phyloP scores from a whole-genome alignment of 2,329 filamentous ascomycete genomes.

The Trichoderma koningiopsis region DNA sequence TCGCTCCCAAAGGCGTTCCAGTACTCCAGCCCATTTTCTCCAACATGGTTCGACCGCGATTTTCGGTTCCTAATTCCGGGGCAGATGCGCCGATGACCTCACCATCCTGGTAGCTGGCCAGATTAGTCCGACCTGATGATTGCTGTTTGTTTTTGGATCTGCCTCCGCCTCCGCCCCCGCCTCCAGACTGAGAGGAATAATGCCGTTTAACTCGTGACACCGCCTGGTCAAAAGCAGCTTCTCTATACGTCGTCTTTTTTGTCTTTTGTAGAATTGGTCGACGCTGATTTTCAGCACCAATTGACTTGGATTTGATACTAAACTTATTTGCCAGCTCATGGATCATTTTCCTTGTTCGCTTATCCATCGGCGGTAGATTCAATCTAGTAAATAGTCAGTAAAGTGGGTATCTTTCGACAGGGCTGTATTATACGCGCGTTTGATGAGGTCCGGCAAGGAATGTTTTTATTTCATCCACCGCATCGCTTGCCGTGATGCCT shows the following conservation, averaged over 20 bases:
- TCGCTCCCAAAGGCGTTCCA: slow-evolving; percentile 79
- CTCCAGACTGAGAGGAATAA: slow-evolving; percentile 57
- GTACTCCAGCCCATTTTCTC: slow-evolving; percentile 97
- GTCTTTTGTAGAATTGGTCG: slow-evolving; percentile 80
- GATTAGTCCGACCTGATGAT: slow-evolving; percentile 31
- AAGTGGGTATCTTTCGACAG: background rate
- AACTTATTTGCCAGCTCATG: slow-evolving; percentile 78
- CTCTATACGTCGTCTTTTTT: slow-evolving; percentile 63
- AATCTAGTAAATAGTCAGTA: slow-evolving; percentile 52
- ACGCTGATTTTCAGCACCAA: slow-evolving; percentile 70
- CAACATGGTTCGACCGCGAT: slow-evolving; percentile 82
- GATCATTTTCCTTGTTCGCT: slow-evolving; percentile 72
- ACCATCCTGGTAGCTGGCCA: slow-evolving; percentile 70
- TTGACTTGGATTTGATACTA: slow-evolving; percentile 81
- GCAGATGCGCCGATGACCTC: slow-evolving; percentile 85
- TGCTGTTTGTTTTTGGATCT: slow-evolving; percentile 39
- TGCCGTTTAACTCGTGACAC: slow-evolving; percentile 52
- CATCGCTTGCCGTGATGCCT: slow-evolving; percentile 70
- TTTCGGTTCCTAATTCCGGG: slow-evolving; percentile 79
- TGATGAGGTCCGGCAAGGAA: slow-evolving; percentile 68
- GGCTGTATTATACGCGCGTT: slow-evolving; percentile 52
- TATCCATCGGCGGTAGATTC: slow-evolving; percentile 81
- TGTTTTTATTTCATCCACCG: slow-evolving; percentile 69
- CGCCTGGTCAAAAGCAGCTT: slow-evolving; percentile 54
- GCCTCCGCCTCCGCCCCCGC: slow-evolving; percentile 36